These are phyloP conservation scores for Ramularia endophylla DNA, from an alignment of 2,329 filamentous ascomycete genomes.

Conservation along the genomic window DNA sequence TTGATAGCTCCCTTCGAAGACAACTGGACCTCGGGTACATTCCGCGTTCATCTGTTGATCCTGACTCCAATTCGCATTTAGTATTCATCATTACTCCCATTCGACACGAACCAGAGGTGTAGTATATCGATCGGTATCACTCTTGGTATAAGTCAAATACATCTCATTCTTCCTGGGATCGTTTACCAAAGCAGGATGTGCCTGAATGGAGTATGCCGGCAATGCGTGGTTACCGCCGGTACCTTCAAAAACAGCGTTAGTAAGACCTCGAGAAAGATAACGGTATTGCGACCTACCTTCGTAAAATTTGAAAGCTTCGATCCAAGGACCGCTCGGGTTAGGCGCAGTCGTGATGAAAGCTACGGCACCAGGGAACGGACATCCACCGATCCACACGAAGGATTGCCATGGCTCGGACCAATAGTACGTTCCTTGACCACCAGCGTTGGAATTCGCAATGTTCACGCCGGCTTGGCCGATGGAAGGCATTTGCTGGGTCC, in stretches of 20 bases:
- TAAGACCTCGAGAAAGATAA: neutral
- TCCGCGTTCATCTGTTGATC: too few species aligned
- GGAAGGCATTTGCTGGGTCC: conserved; percentile 8
- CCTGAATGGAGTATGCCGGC: conserved; percentile 15
- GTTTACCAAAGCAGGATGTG: conserved; percentile 11
- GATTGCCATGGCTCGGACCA: conserved; percentile 20
- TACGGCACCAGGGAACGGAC: conserved; percentile 12
- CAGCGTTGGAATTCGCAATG: conserved; percentile 19
- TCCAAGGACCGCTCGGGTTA: conserved; percentile 24
- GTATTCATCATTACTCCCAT: conserved; percentile 7
- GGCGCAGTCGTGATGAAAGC: conserved; percentile 23
- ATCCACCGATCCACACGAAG: conserved; percentile 26
- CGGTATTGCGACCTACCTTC: neutral
- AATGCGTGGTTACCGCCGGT: conserved; percentile 10
- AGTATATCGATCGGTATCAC: conserved; percentile 12
- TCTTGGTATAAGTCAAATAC: conserved; percentile 16
- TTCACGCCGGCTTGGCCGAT: conserved; percentile 6
- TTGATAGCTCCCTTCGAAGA: too few species aligned
- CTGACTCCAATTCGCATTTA: too few species aligned
- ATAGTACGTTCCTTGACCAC: conserved; percentile 24
- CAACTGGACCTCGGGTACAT: too few species aligned
- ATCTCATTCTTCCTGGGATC: conserved; percentile 13
- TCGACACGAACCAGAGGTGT: conserved; percentile 15
- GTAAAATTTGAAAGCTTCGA: conserved; percentile 7
- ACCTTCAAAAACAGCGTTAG: conserved; percentile 1